Conservation (phyloP, 345 rosid genomes). For the Gossypium thurberi region DNA sequence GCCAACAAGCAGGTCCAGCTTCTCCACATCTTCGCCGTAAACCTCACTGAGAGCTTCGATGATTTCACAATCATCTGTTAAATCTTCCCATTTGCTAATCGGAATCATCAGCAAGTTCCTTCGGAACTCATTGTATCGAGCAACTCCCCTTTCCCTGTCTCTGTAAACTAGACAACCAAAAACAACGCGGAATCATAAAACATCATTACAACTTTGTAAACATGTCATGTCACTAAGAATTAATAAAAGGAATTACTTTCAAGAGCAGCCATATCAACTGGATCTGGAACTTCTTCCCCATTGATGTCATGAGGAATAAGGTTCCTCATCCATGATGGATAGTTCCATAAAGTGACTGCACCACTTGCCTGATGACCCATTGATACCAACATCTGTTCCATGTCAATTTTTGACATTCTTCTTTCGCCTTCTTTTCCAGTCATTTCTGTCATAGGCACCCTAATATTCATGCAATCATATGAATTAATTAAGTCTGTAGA, state of each 20-base stretch:
- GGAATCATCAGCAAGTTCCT: conserved; percentile 64
- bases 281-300: conserved; percentile 55
- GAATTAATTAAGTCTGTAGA: background rate
- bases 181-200: background rate
- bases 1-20: conserved; percentile 60
- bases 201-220: background rate
- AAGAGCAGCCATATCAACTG: conserved; percentile 65
- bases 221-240: background rate
- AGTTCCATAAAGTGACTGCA: conserved; percentile 62
- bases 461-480: background rate
- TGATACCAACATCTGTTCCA: conserved; percentile 60
- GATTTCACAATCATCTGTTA: conserved; percentile 59
- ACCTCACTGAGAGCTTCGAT: conserved; percentile 44
- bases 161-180: conserved; percentile 36
- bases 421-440: conserved; percentile 44
- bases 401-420: conserved; percentile 41
- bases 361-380: conserved; percentile 73
- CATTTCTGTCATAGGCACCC: conserved; percentile 56
- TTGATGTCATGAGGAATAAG: conserved; percentile 57
- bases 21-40: conserved; percentile 64
- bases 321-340: conserved; percentile 69
- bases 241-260: conserved; percentile 36
- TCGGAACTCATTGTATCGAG: conserved; percentile 63
- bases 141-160: conserved; percentile 63
- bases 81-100: conserved; percentile 61